Evolutionary conservation across 2,329 filamentous ascomycete species (phyloP).

Genomic region (Phialophora expanda): DNA sequence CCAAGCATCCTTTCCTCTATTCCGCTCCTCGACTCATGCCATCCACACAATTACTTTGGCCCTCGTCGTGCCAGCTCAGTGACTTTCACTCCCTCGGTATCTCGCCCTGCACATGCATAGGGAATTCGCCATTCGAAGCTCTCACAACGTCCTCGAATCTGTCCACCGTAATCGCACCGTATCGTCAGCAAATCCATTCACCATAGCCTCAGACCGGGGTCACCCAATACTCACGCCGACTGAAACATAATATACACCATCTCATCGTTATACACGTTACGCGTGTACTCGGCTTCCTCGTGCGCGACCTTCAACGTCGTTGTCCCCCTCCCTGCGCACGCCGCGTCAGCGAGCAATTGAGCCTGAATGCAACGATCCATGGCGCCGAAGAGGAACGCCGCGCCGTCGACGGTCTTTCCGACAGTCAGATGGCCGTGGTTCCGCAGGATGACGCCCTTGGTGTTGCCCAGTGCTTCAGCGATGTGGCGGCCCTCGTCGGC

Average conservation of each 20-base stretch:
- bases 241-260: constrained; percentile 40
- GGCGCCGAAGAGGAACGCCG: constrained; percentile 61
- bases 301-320: constrained; percentile 33
- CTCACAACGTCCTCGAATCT: constrained; percentile 37
- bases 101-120: constrained; percentile 35
- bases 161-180: background rate
- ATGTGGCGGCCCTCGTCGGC: constrained; percentile 47
- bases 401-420: constrained; percentile 56
- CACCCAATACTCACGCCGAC: constrained; percentile 29
- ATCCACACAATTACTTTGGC: background rate
- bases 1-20: background rate
- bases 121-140: constrained; percentile 34
- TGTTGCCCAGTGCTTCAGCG: constrained; percentile 53
- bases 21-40: background rate
- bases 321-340: constrained; percentile 43
- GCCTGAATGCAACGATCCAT: constrained; percentile 50
- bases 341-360: constrained; percentile 50
- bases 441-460: constrained; percentile 59
- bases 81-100: constrained; percentile 23
- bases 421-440: constrained; percentile 63
- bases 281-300: constrained; percentile 35
- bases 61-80: background rate
- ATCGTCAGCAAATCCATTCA: constrained; percentile 1
- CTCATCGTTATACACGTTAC: constrained; percentile 37
- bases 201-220: background rate